Evolutionary conservation across 2,329 filamentous ascomycete species (phyloP), one percentile per base, ranked within the genome.

Genomic region (Graphilbum ipis-grandicollis): DNA sequence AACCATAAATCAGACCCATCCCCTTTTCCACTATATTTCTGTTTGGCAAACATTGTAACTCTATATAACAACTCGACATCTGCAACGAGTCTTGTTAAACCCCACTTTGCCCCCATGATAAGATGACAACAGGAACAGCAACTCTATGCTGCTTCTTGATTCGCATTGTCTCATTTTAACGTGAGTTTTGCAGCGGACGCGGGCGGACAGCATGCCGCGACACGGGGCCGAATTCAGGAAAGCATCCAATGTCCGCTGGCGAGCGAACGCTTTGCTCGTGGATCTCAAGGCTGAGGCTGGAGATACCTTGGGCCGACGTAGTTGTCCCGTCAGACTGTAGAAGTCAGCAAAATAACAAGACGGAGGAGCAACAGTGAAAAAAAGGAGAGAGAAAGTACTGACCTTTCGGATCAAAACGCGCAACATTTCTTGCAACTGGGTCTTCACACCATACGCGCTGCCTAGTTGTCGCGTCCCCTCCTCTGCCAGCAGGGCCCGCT

Each of bases 241-340:
- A 52, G n/a, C 5, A 39, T 43, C 14, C 41, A 36, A 19, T 41
- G 38, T 10, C 38, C 39, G 10, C 30, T 23, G 8, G 36, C 38
- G 4, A 47, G 12, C 35, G 38, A 43, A 46, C 51, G 21, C 40
- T 41, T 7, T 47, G 40, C 23, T 52, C 48, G 39, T 58, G 52
- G 14, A 63, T 43, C 7, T 53, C 49, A 22, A 63, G 34, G 37
- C 52, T 46, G 35, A 62, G 50, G 41, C 59, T 60, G 18, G 55
- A 48, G 9, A 52, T 43, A n/a, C 38, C 35, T 5, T 31, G 32
- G 15, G 47, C 31, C 4, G 53, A 43, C 18, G 55, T 47, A 2
- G 29, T 33, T 9, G 46, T 47, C 14, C 55, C 58, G 17, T 62
- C 48, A 9, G 45, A 41, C 56, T 58, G 26, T 5, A 17, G 6